Conservation (phyloP, 139 green algal species). For the Chloropicon primus region DNA sequence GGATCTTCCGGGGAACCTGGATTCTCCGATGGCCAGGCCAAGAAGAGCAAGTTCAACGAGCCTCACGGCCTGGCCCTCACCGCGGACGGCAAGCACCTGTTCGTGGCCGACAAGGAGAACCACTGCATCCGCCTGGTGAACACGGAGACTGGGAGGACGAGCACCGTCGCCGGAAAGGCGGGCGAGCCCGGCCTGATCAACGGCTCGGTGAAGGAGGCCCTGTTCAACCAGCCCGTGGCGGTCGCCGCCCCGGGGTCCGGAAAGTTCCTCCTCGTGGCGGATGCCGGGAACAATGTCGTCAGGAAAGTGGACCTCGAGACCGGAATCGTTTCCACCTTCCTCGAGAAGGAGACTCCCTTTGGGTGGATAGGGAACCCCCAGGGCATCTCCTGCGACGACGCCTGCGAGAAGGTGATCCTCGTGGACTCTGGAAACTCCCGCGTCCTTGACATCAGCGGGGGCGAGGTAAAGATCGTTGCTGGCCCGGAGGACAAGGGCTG, state of each 20-base stretch:
- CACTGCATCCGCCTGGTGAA: neutral
- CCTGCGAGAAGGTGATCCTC: neutral
- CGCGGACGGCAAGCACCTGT: neutral
- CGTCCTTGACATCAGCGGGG: neutral
- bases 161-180: neutral
- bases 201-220: neutral
- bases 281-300: neutral
- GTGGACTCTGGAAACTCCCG: neutral
- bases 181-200: neutral
- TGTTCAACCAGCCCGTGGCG: neutral
- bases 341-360: slow-evolving; percentile 1
- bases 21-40: neutral
- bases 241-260: neutral
- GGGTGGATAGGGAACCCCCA: neutral
- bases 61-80: neutral
- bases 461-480: neutral
- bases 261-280: neutral
- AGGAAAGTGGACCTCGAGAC: neutral
- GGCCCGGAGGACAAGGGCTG: neutral
- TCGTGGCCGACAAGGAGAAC: neutral
- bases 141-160: neutral
- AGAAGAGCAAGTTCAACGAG: neutral
- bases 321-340: neutral
- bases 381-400: neutral
- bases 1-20: neutral